phyloP scores from a whole-genome alignment of 2,329 filamentous ascomycete species.

The Ilyonectria destructans region DNA sequence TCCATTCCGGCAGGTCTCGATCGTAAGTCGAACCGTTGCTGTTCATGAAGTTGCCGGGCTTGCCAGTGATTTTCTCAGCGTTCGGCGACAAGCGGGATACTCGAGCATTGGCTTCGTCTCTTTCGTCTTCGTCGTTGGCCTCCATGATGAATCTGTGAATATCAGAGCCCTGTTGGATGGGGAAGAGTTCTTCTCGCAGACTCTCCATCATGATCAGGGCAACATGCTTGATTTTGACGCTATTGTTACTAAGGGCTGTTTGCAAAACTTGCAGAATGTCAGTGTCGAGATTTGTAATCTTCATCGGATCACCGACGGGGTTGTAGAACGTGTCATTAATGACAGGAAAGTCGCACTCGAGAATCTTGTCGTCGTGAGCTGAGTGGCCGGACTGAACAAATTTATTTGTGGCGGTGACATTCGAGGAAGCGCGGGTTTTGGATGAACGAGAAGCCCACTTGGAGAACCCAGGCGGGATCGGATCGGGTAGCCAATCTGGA shows the following conservation, averaged over 20 bases:
- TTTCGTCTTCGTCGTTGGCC: conserved; percentile 49
- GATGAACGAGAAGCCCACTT: conserved; percentile 44
- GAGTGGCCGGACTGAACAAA: neutral
- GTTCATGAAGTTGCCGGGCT: conserved; percentile 23
- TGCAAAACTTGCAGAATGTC: conserved; percentile 51
- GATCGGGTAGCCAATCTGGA: conserved; percentile 51
- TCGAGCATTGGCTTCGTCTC: conserved; percentile 47
- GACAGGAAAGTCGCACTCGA: neutral
- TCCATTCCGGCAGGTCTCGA: conserved; percentile 44
- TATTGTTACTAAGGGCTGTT: conserved; percentile 42
- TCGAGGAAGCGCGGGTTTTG: neutral
- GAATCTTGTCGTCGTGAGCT: conserved; percentile 10
- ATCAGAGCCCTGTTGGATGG: conserved; percentile 59
- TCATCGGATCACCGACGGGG: conserved; percentile 58
- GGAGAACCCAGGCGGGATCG: conserved; percentile 48
- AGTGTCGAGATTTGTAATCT: conserved; percentile 58
- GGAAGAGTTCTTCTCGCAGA: conserved; percentile 63
- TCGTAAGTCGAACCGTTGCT: conserved; percentile 45
- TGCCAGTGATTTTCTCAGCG: conserved; percentile 33
- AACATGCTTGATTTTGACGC: conserved; percentile 62
- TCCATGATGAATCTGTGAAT: conserved; percentile 55
- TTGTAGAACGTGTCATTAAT: conserved; percentile 54
- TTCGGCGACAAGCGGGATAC: conserved; percentile 47
- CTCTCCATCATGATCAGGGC: conserved; percentile 64
- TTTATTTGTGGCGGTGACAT: neutral